A percentile compares a stretch with the other conserved stretches of the same genome.
These are phyloP conservation scores for Verticillium nubilum DNA, from an alignment of 2,329 filamentous ascomycete species.

Conservation along the genomic window DNA sequence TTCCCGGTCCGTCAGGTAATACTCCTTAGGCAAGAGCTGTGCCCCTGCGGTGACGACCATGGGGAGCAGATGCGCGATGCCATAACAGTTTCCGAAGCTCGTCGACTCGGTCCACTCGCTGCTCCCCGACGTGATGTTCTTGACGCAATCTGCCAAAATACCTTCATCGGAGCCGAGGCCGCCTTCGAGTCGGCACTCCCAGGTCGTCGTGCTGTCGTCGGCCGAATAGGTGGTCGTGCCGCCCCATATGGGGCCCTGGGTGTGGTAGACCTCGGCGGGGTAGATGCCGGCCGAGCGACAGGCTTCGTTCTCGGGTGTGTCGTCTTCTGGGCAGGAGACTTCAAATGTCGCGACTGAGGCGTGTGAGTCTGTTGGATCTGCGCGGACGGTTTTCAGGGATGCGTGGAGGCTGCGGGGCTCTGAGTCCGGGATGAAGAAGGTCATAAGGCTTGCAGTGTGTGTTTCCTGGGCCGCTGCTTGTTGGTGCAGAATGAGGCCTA, in stretches of 20 bases:
- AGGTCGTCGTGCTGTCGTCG: constrained; percentile 13
- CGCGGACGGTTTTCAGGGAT: constrained; percentile 2
- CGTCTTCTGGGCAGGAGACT: constrained; percentile 8
- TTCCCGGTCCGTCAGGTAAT: background rate
- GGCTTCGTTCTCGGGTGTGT: constrained; percentile 11
- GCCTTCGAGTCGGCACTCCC: constrained; percentile 7
- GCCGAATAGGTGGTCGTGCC: constrained; percentile 10
- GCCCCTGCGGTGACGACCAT: constrained; percentile 9
- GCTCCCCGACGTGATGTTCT: constrained; percentile 4
- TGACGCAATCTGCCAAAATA: constrained; percentile 1
- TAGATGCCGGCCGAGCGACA: constrained; percentile 13
- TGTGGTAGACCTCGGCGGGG: constrained; percentile 12
- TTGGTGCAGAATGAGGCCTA: too few species aligned
- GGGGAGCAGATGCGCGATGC: constrained; percentile 7
- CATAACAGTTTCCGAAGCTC: constrained; percentile 6
- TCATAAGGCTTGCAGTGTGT: background rate
- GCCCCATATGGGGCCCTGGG: constrained; percentile 10
- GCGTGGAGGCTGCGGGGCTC: constrained; percentile 10
- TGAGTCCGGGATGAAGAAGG: constrained; percentile 2
- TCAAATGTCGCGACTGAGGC: constrained; percentile 1
- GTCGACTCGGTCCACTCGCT: constrained; percentile 2
- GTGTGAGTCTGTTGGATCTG: background rate
- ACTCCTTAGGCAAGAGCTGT: background rate
- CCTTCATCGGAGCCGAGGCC: background rate
- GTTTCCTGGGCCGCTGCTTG: background rate